Evolutionary conservation across 2,329 filamentous ascomycete species (phyloP), one percentile per base, ranked within the genome.

Genomic region (Sporothrix variecibatus): DNA sequence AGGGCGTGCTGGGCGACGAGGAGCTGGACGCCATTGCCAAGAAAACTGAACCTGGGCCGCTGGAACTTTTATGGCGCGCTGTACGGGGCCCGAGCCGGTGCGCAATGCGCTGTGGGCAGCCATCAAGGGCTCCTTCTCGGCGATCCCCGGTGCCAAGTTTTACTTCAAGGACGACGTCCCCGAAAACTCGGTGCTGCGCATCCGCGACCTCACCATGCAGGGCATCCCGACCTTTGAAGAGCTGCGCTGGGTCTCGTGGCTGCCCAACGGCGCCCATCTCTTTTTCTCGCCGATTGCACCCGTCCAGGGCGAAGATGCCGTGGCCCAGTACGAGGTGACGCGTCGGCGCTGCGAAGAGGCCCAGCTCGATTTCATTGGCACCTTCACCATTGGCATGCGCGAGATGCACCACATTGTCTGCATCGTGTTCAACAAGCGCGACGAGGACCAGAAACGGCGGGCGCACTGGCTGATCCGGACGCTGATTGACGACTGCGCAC

Each of bases 361-460:
- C 58, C 85, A 84, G 1, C 83, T 88, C 71, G 86, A 88, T 76
- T 84, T 87, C 65, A 85, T 88, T 72, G 83, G 84, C 3, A 85
- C 85, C 1, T 86, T 88, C 71, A 83, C 83, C 65, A 83, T 88
- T 4, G 86, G 85, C 11, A 82, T 85, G 75, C 82, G 87, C 17
- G 86, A 88, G 79, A 87, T 88, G 82, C 87, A 88, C 78, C 84
- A 88, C 77, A 88, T 89, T 74, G 84, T 87, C 82, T 84, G 62
- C 73, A 82, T 86, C 43, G 80, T 86, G 20, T 86, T 83, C 77
- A 81, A 86, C 76, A 80, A 82, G 3, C 81, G 79, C 69, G 79
- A 83, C 56, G 76, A 79, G 0, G 80, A 82, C 31, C 72, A 69
- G 2, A 76, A 78, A 72, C 78, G 81, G 64, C 75, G 80, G n/a